Conservation (phyloP, 1,284 basidiomycete species). For the Trichosporon ovoides region DNA sequence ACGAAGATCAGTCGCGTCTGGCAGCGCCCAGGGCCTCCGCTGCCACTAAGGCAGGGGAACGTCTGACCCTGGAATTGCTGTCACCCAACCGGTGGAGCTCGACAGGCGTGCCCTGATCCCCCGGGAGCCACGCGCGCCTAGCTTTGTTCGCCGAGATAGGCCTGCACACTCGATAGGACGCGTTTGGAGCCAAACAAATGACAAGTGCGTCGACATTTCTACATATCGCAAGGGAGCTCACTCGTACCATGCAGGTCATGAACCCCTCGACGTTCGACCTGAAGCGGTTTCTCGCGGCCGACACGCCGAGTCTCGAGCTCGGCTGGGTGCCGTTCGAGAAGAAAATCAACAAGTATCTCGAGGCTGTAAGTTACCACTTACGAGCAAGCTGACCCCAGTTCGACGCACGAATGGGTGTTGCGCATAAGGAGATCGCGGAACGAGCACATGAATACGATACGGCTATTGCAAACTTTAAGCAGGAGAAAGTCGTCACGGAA, state of each 20-base stretch:
- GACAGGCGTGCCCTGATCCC: background rate
- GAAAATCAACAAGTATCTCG: slow-evolving; percentile 37
- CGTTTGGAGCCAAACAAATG: background rate
- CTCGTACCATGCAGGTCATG: background rate
- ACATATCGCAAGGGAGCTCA: background rate
- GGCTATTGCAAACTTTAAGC: slow-evolving; percentile 10
- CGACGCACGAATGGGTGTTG: slow-evolving; percentile 21
- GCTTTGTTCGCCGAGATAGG: background rate
- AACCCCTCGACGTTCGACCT: slow-evolving; percentile 1
- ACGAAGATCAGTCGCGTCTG: background rate
- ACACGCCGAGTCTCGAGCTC: slow-evolving; percentile 28
- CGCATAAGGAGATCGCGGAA: background rate
- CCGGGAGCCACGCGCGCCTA: background rate
- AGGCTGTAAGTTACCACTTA: slow-evolving; percentile 27
- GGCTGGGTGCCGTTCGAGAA: slow-evolving; percentile 38
- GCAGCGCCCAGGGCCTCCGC: background rate
- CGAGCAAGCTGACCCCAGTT: slow-evolving; percentile 25
- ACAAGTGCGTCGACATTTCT: background rate
- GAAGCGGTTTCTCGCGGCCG: background rate
- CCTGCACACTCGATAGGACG: background rate
- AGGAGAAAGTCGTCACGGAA: slow-evolving; percentile 38
- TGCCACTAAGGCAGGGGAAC: background rate
- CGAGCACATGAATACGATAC: background rate
- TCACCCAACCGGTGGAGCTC: background rate
- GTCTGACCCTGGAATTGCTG: background rate